Base-by-base conservation (phyloP, 768 basidiomycete species). In the Tremella fuciformis region DNA sequence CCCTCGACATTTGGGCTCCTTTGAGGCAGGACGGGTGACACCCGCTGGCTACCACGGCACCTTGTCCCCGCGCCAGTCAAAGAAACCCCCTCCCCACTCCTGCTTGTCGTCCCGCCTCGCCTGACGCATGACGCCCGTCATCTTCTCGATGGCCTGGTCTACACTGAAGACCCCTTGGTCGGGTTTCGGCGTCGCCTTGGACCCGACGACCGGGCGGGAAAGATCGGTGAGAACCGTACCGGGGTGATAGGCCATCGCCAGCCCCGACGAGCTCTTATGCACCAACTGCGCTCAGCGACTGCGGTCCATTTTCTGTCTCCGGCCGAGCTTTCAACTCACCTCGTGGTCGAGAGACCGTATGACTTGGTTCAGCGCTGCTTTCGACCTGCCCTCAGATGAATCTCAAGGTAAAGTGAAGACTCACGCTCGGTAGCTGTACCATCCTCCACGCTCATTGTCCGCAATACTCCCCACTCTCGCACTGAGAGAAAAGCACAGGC, bases 291-390 rank as follows among this genome's bases (percentile, higher is more conserved):
- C 25, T 52, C 42, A 50, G 42, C 47, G 24, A 18, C 22, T 59
- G 24, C 26, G n/a, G n/a, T n/a, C n/a, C n/a, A n/a, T n/a, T n/a
- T n/a, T n/a, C n/a, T n/a, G n/a, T n/a, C n/a, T n/a, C n/a, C n/a
- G n/a, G n/a, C n/a, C n/a, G n/a, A n/a, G n/a, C n/a, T n/a, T n/a
- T n/a, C 4, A 44, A 49, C 69, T 59, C 40, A 79, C 74, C 63
- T 79, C 79, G 42, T 78, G 78, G 55, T 79, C 76, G 7, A 80
- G 62, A 0, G 71, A 75, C 22, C 71, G 62, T 50, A 80, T 70
- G 39, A 77, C 54, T 55, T 80, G 79, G 58, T 80, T 80, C 29
- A 78, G 59, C 1, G 79, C 80, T 1, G 79, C 77, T 63, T 80
- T 80, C 21, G 79, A 79, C 1, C 78, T 78, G 50, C 54, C 13